A percentile compares a stretch with the other conserved stretches of the same genome.
These are phyloP conservation scores for Colletotrichum sp. DNA, from an alignment of 2,329 filamentous ascomycete species.

Conservation along the genomic window DNA sequence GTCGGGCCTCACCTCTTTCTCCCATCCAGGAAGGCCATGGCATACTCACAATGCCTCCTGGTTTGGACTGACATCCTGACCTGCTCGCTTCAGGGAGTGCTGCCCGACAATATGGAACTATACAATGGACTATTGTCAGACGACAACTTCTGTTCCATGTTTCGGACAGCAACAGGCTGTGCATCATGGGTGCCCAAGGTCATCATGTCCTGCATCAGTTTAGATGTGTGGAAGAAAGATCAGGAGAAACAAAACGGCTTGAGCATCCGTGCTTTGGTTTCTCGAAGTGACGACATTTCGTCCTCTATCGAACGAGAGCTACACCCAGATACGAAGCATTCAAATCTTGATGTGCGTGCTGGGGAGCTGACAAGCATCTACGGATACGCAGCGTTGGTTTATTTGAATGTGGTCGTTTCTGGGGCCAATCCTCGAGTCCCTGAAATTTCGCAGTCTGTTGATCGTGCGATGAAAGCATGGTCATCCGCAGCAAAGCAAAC, in stretches of 20 bases:
- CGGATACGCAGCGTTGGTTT: neutral
- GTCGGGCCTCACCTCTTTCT: neutral
- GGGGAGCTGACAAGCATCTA: neutral
- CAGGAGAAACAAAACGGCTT: neutral
- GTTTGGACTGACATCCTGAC: neutral
- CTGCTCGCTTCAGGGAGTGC: neutral
- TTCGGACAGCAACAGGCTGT: neutral
- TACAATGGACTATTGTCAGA: neutral
- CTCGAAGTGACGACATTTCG: neutral
- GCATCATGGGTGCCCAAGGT: neutral
- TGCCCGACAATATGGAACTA: neutral
- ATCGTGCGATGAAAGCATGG: neutral
- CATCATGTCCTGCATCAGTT: neutral
- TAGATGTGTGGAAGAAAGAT: neutral
- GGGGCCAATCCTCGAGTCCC: neutral
- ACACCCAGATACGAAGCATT: neutral
- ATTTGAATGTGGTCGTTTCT: neutral
- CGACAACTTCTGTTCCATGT: neutral
- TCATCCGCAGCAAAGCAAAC: neutral
- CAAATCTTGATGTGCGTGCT: neutral
- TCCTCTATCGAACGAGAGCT: neutral
- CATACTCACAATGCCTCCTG: neutral
- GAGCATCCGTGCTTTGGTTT: neutral
- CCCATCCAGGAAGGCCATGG: neutral
- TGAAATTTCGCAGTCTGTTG: neutral